Percentiles rank a stretch among this genome's conserved stretches.
Conservation (phyloP, 306 rosid genomes). For the Crataegus laevigata region DNA sequence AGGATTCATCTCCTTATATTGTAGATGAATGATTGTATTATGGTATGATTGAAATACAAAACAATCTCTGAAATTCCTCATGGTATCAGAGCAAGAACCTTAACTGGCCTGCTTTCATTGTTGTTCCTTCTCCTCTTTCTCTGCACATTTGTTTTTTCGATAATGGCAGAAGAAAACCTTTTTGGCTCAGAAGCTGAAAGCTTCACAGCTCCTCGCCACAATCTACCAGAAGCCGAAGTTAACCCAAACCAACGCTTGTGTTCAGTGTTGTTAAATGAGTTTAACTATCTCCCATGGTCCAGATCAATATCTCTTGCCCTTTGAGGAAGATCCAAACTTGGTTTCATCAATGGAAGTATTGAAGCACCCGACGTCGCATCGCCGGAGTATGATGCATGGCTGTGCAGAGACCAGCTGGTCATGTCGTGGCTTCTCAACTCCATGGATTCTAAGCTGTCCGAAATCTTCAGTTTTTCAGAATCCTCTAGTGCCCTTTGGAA, state of each 20-base stretch:
- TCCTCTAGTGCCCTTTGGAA: neutral
- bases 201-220: neutral
- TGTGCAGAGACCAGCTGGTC: neutral
- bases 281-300: neutral
- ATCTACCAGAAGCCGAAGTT: neutral
- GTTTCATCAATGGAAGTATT: neutral
- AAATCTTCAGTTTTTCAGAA: neutral
- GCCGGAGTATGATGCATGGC: neutral
- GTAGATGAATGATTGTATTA: no score
- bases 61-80: no score
- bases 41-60: no score
- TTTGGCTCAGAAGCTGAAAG: neutral
- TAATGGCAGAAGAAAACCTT: neutral
- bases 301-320: neutral
- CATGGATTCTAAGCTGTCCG: neutral
- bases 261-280: neutral
- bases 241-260: neutral
- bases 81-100: neutral
- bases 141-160: neutral
- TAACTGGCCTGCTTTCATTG: neutral
- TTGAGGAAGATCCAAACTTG: neutral
- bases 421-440: slow-evolving; percentile 3
- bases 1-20: no score
- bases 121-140: no score
- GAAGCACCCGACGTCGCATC: neutral